Percentiles rank a stretch among this genome's conserved stretches.
Evolutionary conservation across 108 stramenopile species (phyloP).

Genomic region (Tribonema minus): DNA sequence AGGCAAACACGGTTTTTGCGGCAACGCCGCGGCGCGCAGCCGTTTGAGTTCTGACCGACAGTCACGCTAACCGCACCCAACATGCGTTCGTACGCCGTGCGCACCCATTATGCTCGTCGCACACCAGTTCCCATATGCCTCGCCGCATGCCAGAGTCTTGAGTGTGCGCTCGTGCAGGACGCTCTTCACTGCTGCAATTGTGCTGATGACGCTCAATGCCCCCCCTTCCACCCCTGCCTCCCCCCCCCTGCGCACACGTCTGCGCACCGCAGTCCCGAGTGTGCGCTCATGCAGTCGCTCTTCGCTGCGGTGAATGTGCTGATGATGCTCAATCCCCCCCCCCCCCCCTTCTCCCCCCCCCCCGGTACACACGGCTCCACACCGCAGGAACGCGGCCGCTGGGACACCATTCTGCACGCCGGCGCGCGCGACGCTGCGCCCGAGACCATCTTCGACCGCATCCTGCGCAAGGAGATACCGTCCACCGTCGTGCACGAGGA

Average conservation of each 20-base stretch:
- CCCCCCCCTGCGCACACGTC: not conserved
- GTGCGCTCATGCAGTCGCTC: not conserved
- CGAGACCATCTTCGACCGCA: conserved; percentile 86
- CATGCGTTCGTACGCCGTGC: no score
- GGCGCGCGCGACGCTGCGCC: conserved; percentile 16
- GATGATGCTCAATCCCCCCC: not conserved
- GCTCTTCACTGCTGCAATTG: no score
- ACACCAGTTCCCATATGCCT: no score
- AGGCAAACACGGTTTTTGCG: no score
- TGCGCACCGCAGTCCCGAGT: not conserved
- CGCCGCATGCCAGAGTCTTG: no score
- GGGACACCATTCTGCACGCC: conserved; percentile 27
- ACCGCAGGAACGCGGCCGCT: conserved; percentile 13
- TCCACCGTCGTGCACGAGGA: conserved; percentile 88
- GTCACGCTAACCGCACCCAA: no score
- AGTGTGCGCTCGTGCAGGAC: no score
- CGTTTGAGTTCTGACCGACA: no score
- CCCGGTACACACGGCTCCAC: not conserved
- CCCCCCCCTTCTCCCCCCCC: not conserved
- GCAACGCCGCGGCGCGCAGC: no score
- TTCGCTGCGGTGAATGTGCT: not conserved
- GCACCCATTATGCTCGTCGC: no score
- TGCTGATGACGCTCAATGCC: not conserved
- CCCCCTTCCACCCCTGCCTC: no score
- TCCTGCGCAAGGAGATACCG: conserved; percentile 82